A percentile compares a stretch with the other conserved stretches of the same genome.
phyloP scores from a whole-genome alignment of 345 rosid genomes.

The Gossypium raimondii region DNA sequence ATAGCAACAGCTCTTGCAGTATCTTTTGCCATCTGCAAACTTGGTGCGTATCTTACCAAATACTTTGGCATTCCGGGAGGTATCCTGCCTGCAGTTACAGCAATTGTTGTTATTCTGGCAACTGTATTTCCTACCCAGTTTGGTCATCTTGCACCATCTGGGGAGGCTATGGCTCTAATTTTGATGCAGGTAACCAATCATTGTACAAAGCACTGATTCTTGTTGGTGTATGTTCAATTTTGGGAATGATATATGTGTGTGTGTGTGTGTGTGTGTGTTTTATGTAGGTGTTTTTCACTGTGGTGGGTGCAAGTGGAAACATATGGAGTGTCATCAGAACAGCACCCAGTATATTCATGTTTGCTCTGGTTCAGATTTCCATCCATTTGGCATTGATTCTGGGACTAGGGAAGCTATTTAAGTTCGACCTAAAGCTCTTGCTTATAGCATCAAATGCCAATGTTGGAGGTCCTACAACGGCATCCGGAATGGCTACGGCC shows the following conservation, averaged over 20 bases:
- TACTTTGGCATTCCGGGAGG: slow-evolving; percentile 65
- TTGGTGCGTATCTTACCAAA: slow-evolving; percentile 43
- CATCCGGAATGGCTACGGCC: slow-evolving; percentile 90
- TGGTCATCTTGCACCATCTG: slow-evolving; percentile 68
- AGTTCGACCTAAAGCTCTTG: slow-evolving; percentile 60
- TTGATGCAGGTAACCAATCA: slow-evolving; percentile 66
- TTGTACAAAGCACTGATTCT: neutral
- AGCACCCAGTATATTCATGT: slow-evolving; percentile 84
- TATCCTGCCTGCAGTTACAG: slow-evolving; percentile 71
- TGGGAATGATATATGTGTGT: neutral
- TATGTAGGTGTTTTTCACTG: slow-evolving; percentile 73
- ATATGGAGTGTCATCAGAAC: slow-evolving; percentile 74
- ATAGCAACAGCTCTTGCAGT: slow-evolving; percentile 67
- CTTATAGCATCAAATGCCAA: slow-evolving; percentile 93
- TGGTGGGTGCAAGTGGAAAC: slow-evolving; percentile 84
- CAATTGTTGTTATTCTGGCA: slow-evolving; percentile 65
- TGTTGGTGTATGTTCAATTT: neutral
- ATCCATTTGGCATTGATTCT: slow-evolving; percentile 71
- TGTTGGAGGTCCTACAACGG: slow-evolving; percentile 90
- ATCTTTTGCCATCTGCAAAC: slow-evolving; percentile 83
- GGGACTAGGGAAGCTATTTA: slow-evolving; percentile 68
- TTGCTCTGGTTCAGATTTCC: slow-evolving; percentile 65
- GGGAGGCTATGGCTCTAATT: slow-evolving; percentile 87
- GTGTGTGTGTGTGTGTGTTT: neutral
- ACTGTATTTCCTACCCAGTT: slow-evolving; percentile 70